Percentiles rank a stretch among this genome's conserved stretches.
Evolutionary conservation across 164 flowering plant species (phyloP).

Genomic region (Macadamia tetraphylla): DNA sequence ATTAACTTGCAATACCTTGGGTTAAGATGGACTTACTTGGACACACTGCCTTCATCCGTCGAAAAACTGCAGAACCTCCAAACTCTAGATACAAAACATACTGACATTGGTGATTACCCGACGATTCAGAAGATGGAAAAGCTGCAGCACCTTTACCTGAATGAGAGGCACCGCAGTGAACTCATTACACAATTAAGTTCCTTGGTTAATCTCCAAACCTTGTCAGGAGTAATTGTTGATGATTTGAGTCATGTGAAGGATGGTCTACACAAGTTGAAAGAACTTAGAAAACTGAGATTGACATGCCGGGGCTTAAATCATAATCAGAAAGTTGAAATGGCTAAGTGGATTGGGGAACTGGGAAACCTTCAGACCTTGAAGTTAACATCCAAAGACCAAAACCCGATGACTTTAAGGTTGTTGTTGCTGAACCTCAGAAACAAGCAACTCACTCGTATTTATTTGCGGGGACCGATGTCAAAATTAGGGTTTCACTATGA

Average conservation of each 20-base stretch:
- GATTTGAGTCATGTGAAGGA: background rate
- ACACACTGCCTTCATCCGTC: slow-evolving; percentile 12
- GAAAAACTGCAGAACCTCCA: slow-evolving; percentile 12
- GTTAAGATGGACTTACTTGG: slow-evolving; percentile 16
- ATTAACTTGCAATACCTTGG: slow-evolving; percentile 20
- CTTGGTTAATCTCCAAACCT: background rate
- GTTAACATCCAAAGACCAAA: background rate
- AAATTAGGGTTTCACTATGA: background rate
- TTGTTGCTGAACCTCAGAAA: too few relatives aligned
- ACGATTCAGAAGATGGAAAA: slow-evolving; percentile 10
- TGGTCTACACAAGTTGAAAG: background rate
- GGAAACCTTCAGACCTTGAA: background rate
- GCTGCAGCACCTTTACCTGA: slow-evolving; percentile 12
- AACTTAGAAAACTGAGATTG: background rate
- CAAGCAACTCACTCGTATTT: background rate
- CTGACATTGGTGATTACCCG: background rate
- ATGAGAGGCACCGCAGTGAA: background rate
- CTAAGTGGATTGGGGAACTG: background rate
- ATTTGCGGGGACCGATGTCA: background rate
- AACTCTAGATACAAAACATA: background rate
- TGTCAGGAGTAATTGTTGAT: background rate
- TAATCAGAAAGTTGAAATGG: background rate
- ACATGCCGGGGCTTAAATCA: background rate
- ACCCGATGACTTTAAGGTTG: too few relatives aligned
- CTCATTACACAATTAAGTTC: background rate